phyloP scores from a whole-genome alignment of 352 stramenopile genomes.

The Pythium grandisporangium region DNA sequence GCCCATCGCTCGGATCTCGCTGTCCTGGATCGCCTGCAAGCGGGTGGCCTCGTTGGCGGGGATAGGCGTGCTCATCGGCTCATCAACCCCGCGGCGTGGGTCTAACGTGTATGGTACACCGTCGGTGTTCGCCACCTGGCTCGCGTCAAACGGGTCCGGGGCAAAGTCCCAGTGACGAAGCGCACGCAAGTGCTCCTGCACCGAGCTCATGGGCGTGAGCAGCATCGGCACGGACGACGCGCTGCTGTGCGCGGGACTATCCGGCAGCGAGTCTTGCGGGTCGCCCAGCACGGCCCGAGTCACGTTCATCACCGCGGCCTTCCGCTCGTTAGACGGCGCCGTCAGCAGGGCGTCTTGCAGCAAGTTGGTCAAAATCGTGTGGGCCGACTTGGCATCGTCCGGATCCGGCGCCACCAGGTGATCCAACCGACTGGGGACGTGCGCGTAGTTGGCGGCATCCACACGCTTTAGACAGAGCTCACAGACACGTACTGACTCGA shows the following conservation, averaged over 20 bases:
- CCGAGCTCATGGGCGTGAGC: slow-evolving; percentile 5
- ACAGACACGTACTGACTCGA: slow-evolving; percentile 27
- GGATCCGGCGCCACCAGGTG: slow-evolving; percentile 4
- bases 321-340: slow-evolving; percentile 16
- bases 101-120: slow-evolving; percentile 25
- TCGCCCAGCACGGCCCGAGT: slow-evolving; percentile 31
- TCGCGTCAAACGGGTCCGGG: background rate
- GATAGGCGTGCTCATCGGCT: slow-evolving; percentile 21
- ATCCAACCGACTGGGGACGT: slow-evolving; percentile 11
- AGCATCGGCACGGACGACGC: background rate
- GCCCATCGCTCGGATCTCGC: slow-evolving; percentile 34
- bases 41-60: slow-evolving; percentile 35
- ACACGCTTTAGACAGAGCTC: slow-evolving; percentile 39
- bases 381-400: slow-evolving; percentile 7
- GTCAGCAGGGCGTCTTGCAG: slow-evolving; percentile 21
- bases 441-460: slow-evolving; percentile 36
- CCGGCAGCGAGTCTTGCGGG: slow-evolving; percentile 4
- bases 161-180: slow-evolving; percentile 5
- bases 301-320: slow-evolving; percentile 24
- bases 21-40: slow-evolving; percentile 31
- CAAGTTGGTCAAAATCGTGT: slow-evolving; percentile 15
- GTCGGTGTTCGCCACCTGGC: slow-evolving; percentile 28
- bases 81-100: slow-evolving; percentile 19
- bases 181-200: slow-evolving; percentile 9
- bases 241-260: background rate